A percentile compares a stretch with the other conserved stretches of the same genome.
Conservation (phyloP, 2,329 filamentous ascomycete genomes). For the Microascus cirrosus region DNA sequence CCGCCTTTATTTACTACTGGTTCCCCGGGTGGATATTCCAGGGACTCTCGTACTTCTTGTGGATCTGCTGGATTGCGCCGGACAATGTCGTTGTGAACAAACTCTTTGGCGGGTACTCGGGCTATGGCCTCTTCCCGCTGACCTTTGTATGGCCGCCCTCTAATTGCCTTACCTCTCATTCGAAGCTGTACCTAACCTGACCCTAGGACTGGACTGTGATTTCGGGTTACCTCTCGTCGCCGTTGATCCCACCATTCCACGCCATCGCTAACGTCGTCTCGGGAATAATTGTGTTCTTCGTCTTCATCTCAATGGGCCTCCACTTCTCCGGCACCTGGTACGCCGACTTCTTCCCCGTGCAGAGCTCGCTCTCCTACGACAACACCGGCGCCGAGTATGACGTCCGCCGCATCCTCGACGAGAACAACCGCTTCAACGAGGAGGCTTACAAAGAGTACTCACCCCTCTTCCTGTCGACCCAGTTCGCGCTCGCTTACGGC, state of each 20-base stretch:
- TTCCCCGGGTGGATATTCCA: slow-evolving; percentile 53
- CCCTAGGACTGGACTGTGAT: slow-evolving; percentile 49
- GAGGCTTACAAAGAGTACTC: slow-evolving; percentile 42
- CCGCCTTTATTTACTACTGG: slow-evolving; percentile 48
- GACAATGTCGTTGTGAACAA: slow-evolving; percentile 52
- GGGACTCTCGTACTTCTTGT: slow-evolving; percentile 50
- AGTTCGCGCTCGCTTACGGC: slow-evolving; percentile 50
- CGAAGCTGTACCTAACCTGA: neutral
- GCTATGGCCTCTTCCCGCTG: slow-evolving; percentile 50
- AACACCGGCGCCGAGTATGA: slow-evolving; percentile 42
- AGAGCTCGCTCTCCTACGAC: slow-evolving; percentile 42
- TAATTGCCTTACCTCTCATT: no score
- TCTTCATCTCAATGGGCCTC: slow-evolving; percentile 32
- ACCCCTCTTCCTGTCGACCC: slow-evolving; percentile 52
- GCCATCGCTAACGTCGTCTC: slow-evolving; percentile 48
- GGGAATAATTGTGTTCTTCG: slow-evolving; percentile 39
- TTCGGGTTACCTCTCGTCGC: slow-evolving; percentile 43
- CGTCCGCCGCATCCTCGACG: slow-evolving; percentile 36
- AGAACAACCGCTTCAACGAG: slow-evolving; percentile 35
- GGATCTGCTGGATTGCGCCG: slow-evolving; percentile 51
- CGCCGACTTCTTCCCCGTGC: slow-evolving; percentile 43
- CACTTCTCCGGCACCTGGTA: slow-evolving; percentile 32
- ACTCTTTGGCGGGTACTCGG: slow-evolving; percentile 50
- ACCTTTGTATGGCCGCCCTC: slow-evolving; percentile 30
- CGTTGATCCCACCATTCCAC: slow-evolving; percentile 48